Base-by-base conservation (phyloP, 163 green algal species). In the Volvox carteri region DNA sequence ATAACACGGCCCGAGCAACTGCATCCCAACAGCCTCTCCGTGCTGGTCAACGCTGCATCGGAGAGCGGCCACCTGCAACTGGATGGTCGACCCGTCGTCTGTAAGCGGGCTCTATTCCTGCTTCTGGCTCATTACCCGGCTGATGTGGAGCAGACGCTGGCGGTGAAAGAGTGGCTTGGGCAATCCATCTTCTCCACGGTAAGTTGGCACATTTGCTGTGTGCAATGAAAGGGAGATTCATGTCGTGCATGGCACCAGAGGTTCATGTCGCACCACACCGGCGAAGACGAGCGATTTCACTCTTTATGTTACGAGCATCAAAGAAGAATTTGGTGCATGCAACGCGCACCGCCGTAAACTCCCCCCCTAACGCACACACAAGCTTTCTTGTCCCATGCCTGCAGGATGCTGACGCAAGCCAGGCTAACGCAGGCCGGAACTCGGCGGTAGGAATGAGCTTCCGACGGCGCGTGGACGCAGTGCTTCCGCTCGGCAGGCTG, bases 21-120 rank as follows among this genome's bases (percentile, higher is more conserved):
- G 83, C 83, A 88, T 67, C 68, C 83, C 28, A 79, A 79, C 68
- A 88, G 68, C 83, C 33, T 88, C 5, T 33, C 68, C 8, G 84
- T 89, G 1, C 54, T 89, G 2, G 70, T 70, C 39, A 25, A 39
- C 7, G 84, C 84, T 0, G 7, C 79, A 18, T 78, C 54, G 3
- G 84, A 89, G 52, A 28, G 52, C 52, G 84, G 84, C 6, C 84
- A 89, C 72, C 72, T 89, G 54, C 56, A 76, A 23, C 56, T 75
- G 41, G 37, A 89, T 72, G 84, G 84, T 19, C 28, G 4, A 39
- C 37, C 70, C 0, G 54, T 89, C 14, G 41, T 33, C 18, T 56
- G 70, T 0, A 12, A 65, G 9, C 25, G 52, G 25, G 84, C 84
- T 46, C 70, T 83, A 7, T 88, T 83, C 39, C 30, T 88, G 5